Conservation (phyloP, 768 basidiomycete species). For the Lentinula lateritia region DNA sequence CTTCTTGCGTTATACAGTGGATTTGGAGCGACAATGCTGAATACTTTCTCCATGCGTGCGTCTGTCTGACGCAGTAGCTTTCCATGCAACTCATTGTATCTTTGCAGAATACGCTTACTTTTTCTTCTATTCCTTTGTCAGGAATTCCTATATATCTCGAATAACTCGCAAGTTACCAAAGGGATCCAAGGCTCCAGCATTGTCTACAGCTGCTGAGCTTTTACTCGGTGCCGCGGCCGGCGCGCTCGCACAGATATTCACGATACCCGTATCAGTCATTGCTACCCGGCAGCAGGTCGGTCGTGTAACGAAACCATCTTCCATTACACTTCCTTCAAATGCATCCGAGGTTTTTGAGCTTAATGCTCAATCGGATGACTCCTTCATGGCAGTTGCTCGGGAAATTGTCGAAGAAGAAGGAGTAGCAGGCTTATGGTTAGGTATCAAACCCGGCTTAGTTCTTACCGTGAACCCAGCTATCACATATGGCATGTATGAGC, state of each 20-base stretch:
- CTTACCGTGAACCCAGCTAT: conserved; percentile 97
- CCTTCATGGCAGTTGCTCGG: conserved; percentile 71
- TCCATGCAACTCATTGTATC: background rate
- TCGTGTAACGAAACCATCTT: conserved; percentile 19
- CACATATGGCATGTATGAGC: conserved; percentile 92
- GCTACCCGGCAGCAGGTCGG: conserved; percentile 96
- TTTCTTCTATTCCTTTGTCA: conserved; percentile 95
- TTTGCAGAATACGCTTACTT: conserved; percentile 94
- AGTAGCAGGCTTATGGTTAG: conserved; percentile 85
- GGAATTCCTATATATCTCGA: conserved; percentile 75
- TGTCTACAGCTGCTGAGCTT: conserved; percentile 79
- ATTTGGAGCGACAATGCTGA: conserved; percentile 95
- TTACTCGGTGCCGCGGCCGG: conserved; percentile 88
- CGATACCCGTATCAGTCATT: conserved; percentile 96
- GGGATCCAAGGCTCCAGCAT: conserved; percentile 52
- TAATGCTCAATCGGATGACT: conserved; percentile 44
- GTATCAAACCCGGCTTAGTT: conserved; percentile 88
- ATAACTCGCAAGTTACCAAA: conserved; percentile 52
- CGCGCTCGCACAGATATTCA: conserved; percentile 94
- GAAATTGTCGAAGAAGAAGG: conserved; percentile 92
- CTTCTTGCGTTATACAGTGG: conserved; percentile 82
- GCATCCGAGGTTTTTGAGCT: conserved; percentile 3
- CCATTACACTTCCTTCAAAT: background rate
- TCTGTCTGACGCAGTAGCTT: conserved; percentile 15
- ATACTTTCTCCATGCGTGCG: conserved; percentile 96